These are phyloP conservation scores for Ustilago shanxiensis DNA, from an alignment of 1,284 basidiomycete genomes.

Conservation along the genomic window DNA sequence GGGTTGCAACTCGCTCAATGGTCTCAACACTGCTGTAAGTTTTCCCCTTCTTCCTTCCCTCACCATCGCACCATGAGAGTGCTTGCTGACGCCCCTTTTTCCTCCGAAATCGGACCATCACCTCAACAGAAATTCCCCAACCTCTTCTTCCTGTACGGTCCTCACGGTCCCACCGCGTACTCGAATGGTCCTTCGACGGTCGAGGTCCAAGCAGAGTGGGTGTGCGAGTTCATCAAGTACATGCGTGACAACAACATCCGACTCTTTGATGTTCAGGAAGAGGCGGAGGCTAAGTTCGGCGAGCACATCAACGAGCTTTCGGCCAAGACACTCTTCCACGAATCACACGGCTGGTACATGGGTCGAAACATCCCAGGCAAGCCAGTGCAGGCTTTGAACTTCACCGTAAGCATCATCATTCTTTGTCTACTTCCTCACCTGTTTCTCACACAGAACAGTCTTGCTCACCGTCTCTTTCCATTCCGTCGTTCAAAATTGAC, in stretches of 20 bases:
- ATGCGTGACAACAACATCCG: conserved; percentile 53
- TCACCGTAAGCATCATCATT: conserved; percentile 16
- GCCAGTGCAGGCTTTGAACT: conserved; percentile 51
- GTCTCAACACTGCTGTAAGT: conserved; percentile 51
- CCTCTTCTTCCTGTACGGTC: conserved; percentile 60
- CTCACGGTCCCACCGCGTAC: conserved; percentile 54
- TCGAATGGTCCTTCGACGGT: conserved; percentile 53
- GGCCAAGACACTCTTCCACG: conserved; percentile 54
- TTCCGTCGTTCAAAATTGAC: neutral
- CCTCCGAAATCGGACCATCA: too few species aligned
- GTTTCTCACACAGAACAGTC: neutral
- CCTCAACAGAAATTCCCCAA: conserved; percentile 57
- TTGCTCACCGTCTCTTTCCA: neutral
- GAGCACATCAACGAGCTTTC: conserved; percentile 55
- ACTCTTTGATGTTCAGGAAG: conserved; percentile 42
- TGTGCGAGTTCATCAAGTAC: conserved; percentile 45
- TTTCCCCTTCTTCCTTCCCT: neutral
- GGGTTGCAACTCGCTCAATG: conserved; percentile 55
- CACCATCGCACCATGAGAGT: neutral
- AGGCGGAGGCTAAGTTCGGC: conserved; percentile 50
- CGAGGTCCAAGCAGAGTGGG: conserved; percentile 54
- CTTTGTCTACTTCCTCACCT: neutral
- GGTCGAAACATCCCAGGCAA: conserved; percentile 53
- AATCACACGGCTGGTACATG: conserved; percentile 58
- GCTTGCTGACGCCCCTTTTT: neutral